phyloP scores from a whole-genome alignment of 495 filamentous ascomycete species.

The Aspergillus ostianus region DNA sequence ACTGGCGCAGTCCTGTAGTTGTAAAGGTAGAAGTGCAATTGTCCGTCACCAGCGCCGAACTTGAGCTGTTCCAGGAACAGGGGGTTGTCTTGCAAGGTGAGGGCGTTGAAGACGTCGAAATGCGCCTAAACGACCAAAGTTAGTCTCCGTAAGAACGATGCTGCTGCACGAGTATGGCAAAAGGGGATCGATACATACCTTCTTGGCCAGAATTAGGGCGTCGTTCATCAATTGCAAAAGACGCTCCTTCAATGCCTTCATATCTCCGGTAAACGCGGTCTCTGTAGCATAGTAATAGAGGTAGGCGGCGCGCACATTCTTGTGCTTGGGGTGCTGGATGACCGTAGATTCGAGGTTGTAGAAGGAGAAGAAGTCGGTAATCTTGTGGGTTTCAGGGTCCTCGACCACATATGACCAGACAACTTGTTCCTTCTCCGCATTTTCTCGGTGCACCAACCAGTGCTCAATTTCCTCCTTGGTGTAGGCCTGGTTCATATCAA shows the following conservation, averaged over 20 bases:
- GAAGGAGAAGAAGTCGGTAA: slow-evolving; percentile 96
- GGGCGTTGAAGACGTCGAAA: slow-evolving; percentile 96
- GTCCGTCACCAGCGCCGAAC: slow-evolving; percentile 90
- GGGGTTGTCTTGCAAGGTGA: slow-evolving; percentile 89
- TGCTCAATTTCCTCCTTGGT: slow-evolving; percentile 76
- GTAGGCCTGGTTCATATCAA: slow-evolving; percentile 81
- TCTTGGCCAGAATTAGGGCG: slow-evolving; percentile 83
- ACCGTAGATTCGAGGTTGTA: slow-evolving; percentile 92
- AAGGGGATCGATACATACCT: slow-evolving; percentile 35
- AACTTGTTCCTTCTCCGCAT: slow-evolving; percentile 65
- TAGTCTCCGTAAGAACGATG: neutral
- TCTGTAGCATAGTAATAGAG: slow-evolving; percentile 96
- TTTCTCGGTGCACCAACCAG: slow-evolving; percentile 73
- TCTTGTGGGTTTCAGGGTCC: slow-evolving; percentile 66
- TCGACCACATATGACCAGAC: slow-evolving; percentile 93
- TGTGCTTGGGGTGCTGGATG: slow-evolving; percentile 74
- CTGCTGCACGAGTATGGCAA: neutral
- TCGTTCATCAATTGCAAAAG: slow-evolving; percentile 79
- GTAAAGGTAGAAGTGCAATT: slow-evolving; percentile 93
- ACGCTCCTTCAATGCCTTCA: slow-evolving; percentile 62
- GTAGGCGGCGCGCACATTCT: slow-evolving; percentile 80
- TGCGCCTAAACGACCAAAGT: slow-evolving; percentile 46
- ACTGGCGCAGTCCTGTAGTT: slow-evolving; percentile 87
- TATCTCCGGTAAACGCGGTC: slow-evolving; percentile 61
- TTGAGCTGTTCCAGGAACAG: slow-evolving; percentile 90